These are phyloP conservation scores for Flaveria trinervia DNA, from an alignment of 129 eudicot species.

Conservation along the genomic window DNA sequence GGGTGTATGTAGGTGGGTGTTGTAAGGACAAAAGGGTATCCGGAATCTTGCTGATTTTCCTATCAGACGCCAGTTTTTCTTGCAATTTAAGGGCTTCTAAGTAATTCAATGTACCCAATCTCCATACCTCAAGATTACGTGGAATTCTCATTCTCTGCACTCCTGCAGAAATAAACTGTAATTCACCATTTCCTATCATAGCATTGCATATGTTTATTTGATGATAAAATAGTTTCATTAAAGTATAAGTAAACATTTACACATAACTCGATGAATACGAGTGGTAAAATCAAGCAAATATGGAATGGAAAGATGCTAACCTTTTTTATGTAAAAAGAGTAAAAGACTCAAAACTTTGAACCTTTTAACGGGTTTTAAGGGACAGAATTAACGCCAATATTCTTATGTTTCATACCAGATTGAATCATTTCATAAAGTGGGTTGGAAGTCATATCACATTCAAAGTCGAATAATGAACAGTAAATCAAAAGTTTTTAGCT, in stretches of 20 bases:
- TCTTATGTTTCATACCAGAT: slow-evolving; percentile 11
- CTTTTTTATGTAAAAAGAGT: background rate
- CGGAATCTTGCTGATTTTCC: slow-evolving; percentile 57
- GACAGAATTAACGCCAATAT: background rate
- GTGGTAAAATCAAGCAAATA: slow-evolving; percentile 1
- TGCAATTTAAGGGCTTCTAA: slow-evolving; percentile 79
- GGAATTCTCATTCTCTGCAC: slow-evolving; percentile 59
- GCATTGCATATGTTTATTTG: slow-evolving; percentile 12
- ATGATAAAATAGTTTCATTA: slow-evolving; percentile 5
- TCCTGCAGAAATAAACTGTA: background rate
- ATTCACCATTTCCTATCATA: background rate
- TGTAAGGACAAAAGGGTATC: slow-evolving; percentile 80
- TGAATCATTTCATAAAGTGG: background rate
- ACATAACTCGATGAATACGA: slow-evolving; percentile 1
- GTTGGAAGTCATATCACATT: background rate
- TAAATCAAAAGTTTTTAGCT: background rate
- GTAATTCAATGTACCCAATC: slow-evolving; percentile 74
- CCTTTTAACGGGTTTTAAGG: background rate
- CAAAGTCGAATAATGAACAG: background rate
- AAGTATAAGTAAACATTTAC: slow-evolving; percentile 1
- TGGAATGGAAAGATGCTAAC: background rate
- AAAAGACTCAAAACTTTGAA: background rate
- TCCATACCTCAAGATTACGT: slow-evolving; percentile 76
- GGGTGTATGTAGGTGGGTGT: slow-evolving; percentile 97
- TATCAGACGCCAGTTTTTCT: slow-evolving; percentile 71